Evolutionary conservation across 1,284 basidiomycete genomes (phyloP).

Genomic region (Schizopora paradoxa): DNA sequence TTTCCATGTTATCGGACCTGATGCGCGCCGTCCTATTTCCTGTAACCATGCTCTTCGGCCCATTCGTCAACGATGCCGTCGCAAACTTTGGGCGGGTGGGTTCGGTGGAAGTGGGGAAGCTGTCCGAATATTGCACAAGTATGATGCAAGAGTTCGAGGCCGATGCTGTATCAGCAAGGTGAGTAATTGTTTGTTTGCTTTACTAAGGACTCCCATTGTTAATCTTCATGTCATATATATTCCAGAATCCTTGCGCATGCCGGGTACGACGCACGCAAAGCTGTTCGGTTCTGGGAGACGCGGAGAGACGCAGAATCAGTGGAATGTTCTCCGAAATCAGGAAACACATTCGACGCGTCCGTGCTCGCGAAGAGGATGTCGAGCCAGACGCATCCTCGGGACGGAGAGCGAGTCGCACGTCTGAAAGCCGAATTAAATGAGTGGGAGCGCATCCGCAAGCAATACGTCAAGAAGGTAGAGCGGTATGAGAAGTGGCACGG

Average conservation of each 20-base stretch:
- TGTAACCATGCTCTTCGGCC: constrained; percentile 83
- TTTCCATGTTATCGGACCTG: constrained; percentile 75
- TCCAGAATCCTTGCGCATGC: constrained; percentile 77
- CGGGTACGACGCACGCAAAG: constrained; percentile 75
- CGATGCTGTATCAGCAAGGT: constrained; percentile 82
- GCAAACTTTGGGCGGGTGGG: constrained; percentile 74
- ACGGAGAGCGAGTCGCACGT: constrained; percentile 13
- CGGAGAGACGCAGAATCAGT: constrained; percentile 31
- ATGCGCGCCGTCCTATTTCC: constrained; percentile 86
- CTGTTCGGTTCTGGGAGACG: constrained; percentile 71
- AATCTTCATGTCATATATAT: constrained; percentile 8
- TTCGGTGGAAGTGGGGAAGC: constrained; percentile 64
- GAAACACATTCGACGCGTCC: constrained; percentile 1
- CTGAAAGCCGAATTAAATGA: constrained; percentile 15
- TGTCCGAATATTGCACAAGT: constrained; percentile 68
- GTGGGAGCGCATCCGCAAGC: too few species aligned
- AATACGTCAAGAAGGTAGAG: too few species aligned
- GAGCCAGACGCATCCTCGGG: constrained; percentile 12
- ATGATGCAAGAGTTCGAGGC: constrained; percentile 82
- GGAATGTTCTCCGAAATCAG: constrained; percentile 34
- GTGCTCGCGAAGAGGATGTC: constrained; percentile 12
- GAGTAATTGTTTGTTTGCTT: constrained; percentile 2
- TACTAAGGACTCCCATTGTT: constrained; percentile 6
- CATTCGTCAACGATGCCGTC: constrained; percentile 87
- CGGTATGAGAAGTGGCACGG: too few species aligned